Evolutionary conservation across 2,329 filamentous ascomycete genomes (phyloP).

Genomic region (Cladosporium cucumerinum): DNA sequence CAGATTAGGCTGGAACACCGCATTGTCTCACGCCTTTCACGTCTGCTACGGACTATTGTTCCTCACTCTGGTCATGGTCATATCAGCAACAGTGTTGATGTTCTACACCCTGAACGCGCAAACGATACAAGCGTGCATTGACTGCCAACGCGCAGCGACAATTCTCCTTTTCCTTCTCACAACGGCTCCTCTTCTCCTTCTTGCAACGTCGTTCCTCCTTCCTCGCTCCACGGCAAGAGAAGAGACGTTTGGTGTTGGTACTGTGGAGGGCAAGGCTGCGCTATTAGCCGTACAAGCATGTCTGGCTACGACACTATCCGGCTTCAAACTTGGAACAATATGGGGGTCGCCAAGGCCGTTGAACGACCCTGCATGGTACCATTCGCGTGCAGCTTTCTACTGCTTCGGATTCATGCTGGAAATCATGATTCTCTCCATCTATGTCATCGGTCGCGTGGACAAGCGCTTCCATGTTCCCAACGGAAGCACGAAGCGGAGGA

Average conservation of each 20-base stretch:
- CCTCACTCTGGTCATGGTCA: slow-evolving; percentile 28
- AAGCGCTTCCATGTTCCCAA: slow-evolving; percentile 30
- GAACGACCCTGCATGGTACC: slow-evolving; percentile 31
- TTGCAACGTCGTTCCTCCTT: slow-evolving; percentile 20
- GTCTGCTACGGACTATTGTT: slow-evolving; percentile 20
- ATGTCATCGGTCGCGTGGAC: slow-evolving; percentile 27
- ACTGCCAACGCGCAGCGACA: slow-evolving; percentile 24
- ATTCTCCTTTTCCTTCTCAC: slow-evolving; percentile 28
- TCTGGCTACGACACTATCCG: slow-evolving; percentile 24
- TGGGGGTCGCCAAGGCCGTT: slow-evolving; percentile 27
- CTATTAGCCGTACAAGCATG: slow-evolving; percentile 22
- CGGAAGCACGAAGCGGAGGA: slow-evolving; percentile 26
- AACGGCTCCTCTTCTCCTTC: slow-evolving; percentile 24
- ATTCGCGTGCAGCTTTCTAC: slow-evolving; percentile 31
- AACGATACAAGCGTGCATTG: slow-evolving; percentile 18
- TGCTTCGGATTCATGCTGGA: slow-evolving; percentile 31
- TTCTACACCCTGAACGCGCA: slow-evolving; percentile 29
- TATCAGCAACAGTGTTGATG: slow-evolving; percentile 29
- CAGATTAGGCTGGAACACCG: slow-evolving; percentile 29
- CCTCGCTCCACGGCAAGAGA: slow-evolving; percentile 11
- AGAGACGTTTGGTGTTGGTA: slow-evolving; percentile 9
- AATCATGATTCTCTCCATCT: slow-evolving; percentile 31
- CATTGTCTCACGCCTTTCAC: slow-evolving; percentile 17
- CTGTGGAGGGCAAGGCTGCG: slow-evolving; percentile 21
- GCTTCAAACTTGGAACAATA: slow-evolving; percentile 29